Evolutionary conservation across 495 filamentous ascomycete genomes (phyloP), one percentile per base, ranked within the genome.

Genomic region (Evernia prunastri): DNA sequence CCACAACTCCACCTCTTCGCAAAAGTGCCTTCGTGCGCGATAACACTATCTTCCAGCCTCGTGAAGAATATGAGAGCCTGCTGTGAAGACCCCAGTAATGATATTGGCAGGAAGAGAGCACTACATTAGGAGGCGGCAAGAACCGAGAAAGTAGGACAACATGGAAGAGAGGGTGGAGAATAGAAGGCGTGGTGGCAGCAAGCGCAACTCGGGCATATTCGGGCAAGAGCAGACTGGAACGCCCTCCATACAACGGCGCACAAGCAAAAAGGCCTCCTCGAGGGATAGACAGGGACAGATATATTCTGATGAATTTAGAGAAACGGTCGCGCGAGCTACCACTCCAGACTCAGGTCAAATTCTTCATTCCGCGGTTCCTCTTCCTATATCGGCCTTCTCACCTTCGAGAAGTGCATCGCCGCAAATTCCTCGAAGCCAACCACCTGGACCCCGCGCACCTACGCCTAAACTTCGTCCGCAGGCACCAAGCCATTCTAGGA

Each of bases 211-310:
- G n/a, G 65, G 60, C 12, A 66, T 71, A 33, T 63, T 58, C 23
- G 56, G 39, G 53, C 61, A 67, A 40, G 69, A 71, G n/a, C 57
- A 56, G 25, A 61, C 59, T 15, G 65, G 36, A 29, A 39, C 61
- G 17, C 56, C 76, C 29, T 74, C 43, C 9, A 42, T 82, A 67
- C 78, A 81, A 71, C 75, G 79, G 25, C 75, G 80, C 39, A 70
- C 80, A 2, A 82, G 80, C 72, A 83, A 81, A 42, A 63, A 82
- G 65, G 79, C 79, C 23, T 81, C 80, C 25, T 82, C 80, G 10
- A 76, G 75, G 58, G 80, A 82, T 62, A 78, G 80, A 39, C 79
- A 81, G 69, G 80, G 79, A 49, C 81, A 80, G 71, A 73, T 82
- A 33, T 82, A 82, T 65, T 77, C 80, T 35, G 80, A 82, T 60